Base-by-base conservation (phyloP, 495 filamentous ascomycete genomes). In the Tuber calosporum region DNA sequence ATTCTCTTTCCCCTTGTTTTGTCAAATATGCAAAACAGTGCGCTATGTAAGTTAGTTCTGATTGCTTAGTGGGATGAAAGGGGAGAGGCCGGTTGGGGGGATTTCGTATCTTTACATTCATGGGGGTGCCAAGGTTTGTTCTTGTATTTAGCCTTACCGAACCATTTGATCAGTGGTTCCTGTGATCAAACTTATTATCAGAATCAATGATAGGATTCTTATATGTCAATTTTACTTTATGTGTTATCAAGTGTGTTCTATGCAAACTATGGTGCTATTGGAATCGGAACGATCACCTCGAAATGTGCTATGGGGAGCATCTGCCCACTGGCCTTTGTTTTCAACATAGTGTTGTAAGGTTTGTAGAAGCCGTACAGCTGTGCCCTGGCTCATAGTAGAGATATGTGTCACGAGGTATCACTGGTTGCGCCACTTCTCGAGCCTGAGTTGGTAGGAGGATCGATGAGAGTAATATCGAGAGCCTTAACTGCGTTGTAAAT, bases 1-100 rank as follows among this genome's bases (percentile, higher is more conserved):
- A 41, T 41, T 34, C 58, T 42, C 40, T 30, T 70, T 39, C 71
- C 71, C 40, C 58, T 77, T 72, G 76, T 69, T 74, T 68, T 68
- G 67, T 37, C 37, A 41, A 68, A 38, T 38, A 68, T 68, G 0
- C 40, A 68, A 68, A 68, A 68, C 36, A 68, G n/a, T 58, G 48
- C 48, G 48, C 8, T n/a, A 58, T 58, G 48, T 58, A 58, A 58
- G n/a, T 58, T 58, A 58, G 48, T 30, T 30, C 48, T 68, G 40
- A 68, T 68, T 68, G 67, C 37, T 68, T 22, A 17, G 67, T 41
- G 37, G 40, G 67, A 22, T 68, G 67, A 20, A 38, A 38, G 36
- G 67, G 34, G 30, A 68, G 15, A 20, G 8, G 6, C 1, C 1
- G 19, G 67, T 36, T 67, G 26, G 66, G 66, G 30, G 36, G 36